phyloP scores from a whole-genome alignment of 176 grass and related monocot species.

The Hyparrhenia diplandra region DNA sequence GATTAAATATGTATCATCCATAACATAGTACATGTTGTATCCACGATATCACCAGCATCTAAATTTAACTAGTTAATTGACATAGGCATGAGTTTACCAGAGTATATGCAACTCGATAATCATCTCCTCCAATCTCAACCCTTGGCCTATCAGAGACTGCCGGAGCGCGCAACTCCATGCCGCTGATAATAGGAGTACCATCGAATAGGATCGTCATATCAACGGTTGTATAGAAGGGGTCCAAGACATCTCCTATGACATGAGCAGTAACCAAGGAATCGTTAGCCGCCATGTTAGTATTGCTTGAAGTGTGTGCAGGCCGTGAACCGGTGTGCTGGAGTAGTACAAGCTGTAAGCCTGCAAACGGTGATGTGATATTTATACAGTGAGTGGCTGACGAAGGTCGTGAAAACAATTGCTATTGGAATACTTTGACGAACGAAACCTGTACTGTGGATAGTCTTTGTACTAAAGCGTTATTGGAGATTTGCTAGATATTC shows the following conservation, averaged over 20 bases:
- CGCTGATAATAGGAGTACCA: constrained; percentile 44
- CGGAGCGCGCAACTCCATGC: constrained; percentile 48
- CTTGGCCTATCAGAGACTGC: constrained; percentile 22
- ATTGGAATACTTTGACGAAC: no score
- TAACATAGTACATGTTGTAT: neutral
- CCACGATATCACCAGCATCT: neutral
- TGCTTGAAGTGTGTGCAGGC: no score
- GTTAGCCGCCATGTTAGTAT: constrained; percentile 31
- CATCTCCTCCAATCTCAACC: constrained; percentile 60
- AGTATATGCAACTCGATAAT: constrained; percentile 48
- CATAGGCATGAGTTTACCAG: constrained; percentile 39
- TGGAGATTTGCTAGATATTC: no score
- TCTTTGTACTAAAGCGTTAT: no score
- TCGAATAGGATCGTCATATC: constrained; percentile 38
- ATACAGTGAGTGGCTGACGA: no score
- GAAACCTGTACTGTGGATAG: no score
- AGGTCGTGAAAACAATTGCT: no score
- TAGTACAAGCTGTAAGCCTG: no score
- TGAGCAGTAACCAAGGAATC: constrained; percentile 53
- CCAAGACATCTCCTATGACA: constrained; percentile 67
- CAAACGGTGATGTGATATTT: no score
- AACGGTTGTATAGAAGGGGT: constrained; percentile 43
- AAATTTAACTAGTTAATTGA: neutral
- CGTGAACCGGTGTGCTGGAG: no score
- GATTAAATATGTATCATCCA: neutral